Evolutionary conservation across 2,329 filamentous ascomycete genomes (phyloP), one percentile per base, ranked within the genome.

Genomic region (Shiraia bambusicola): DNA sequence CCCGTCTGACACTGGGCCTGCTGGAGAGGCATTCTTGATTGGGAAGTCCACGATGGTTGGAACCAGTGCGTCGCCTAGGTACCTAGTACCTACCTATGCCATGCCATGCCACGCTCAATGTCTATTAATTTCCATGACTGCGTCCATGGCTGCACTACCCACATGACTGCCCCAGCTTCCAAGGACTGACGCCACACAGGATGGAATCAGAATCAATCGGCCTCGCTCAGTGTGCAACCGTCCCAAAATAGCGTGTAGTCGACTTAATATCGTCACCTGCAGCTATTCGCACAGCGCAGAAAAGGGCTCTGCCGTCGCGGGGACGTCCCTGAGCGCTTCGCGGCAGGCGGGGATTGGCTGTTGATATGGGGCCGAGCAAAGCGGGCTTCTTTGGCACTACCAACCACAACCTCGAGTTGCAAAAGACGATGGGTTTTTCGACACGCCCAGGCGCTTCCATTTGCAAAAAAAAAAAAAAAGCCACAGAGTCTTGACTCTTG

Each of bases 321-420:
- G 39, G 49, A 8, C n/a, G 37, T 47, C 27, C 42, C 42, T 56
- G 52, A 61, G 63, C 63, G 63, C 59, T 57, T 64, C 50, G 45
- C 55, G 45, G 49, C 42, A 37, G 16, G 26, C 26, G 12, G 7
- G 33, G 41, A 65, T 65, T 66, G 61, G 63, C 54, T 54, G 32
- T 13, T 15, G 22, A 37, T 14, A 35, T 48, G 34, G 40, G 42
- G 51, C 50, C 51, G 28, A 54, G 48, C 42, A 50, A 50, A 32
- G 41, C 46, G 49, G 31, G 40, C 50, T 49, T 35, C 45, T 50
- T 34, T 40, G 37, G 48, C 53, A 54, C 57, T 60, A 48, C 64
- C 64, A 67, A 61, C 61, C 64, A 67, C 61, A 59, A 28, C 51
- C 41, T 40, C 40, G 37, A 55, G 49, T 54, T 50, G 52, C 57